phyloP scores from a whole-genome alignment of 2,329 filamentous ascomycete species.

The Cordyceps farinosa region DNA sequence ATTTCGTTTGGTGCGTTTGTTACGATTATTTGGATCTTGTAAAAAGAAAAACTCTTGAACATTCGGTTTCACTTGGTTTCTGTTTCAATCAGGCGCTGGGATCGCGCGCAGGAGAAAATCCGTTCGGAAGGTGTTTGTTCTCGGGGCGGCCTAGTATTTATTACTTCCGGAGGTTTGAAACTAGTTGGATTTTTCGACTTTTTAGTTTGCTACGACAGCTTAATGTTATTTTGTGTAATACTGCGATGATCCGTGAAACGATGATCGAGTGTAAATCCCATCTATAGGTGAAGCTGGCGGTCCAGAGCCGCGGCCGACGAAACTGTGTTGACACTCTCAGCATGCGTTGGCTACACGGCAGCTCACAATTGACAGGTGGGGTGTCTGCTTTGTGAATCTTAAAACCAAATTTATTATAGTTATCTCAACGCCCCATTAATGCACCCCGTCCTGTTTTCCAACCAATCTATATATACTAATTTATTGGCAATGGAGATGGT shows the following conservation, averaged over 20 bases:
- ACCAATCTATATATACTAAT: neutral
- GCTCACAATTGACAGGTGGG: neutral
- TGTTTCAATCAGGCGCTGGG: neutral
- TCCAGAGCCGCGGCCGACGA: too few relatives aligned
- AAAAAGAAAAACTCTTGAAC: neutral
- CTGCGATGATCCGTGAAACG: neutral
- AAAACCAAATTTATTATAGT: neutral
- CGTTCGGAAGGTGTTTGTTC: neutral
- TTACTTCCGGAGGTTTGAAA: neutral
- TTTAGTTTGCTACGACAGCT: slow-evolving; percentile 7
- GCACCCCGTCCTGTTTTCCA: neutral
- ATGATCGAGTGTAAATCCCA: neutral
- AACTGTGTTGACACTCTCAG: too few relatives aligned
- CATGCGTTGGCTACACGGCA: too few relatives aligned
- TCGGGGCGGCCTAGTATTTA: neutral
- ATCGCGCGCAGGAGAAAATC: neutral
- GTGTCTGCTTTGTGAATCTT: neutral
- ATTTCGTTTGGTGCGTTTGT: neutral
- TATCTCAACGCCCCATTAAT: neutral
- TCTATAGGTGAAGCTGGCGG: neutral
- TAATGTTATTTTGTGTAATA: slow-evolving; percentile 14
- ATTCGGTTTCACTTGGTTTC: neutral
- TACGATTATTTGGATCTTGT: neutral
- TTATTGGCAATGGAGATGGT: neutral
- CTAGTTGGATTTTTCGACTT: neutral